Base-by-base conservation (phyloP, 495 filamentous ascomycete species). In the Bryoglossum gracile region DNA sequence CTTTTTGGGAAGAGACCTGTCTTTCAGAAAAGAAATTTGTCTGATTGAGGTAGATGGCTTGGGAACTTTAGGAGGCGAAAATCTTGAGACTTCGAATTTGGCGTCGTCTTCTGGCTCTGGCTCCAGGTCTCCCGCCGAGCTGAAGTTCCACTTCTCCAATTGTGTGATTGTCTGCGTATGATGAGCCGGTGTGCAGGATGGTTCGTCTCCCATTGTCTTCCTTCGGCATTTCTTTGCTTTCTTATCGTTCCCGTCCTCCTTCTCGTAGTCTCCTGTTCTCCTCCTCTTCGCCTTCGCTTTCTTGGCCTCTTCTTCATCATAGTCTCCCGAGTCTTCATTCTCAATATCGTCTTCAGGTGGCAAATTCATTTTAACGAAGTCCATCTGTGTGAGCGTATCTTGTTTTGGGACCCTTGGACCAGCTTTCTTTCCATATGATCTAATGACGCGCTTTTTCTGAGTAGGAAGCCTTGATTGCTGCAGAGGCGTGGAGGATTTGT, bases 361-460 rank as follows among this genome's bases (percentile, higher is more conserved):
- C 11, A 35, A 40, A 8, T 60, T 47, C 22, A 42, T 32, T 9
- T 28, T 50, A 22, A 59, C 34, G 18, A 48, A 73, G 46, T 63
- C 63, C 53, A 75, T 67, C 62, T 77, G 72, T 4, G 73, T 77
- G 54, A 77, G 51, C 4, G 73, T 77, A 25, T 67, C 61, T 56
- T 75, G 72, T 33, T 53, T 58, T 33, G 59, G 44, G 8, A 68
- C 49, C 13, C 61, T 6, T 3, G 18, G 22, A 21, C 33, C 45
- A 14, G 57, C 42, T 8, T 58, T 53, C 39, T 59, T 60, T 2
- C 68, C 65, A 57, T 74, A 75, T 0, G 62, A 72, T 45, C 54
- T 68, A 30, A 13, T 30, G 37, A 67, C 53, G 0, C 58, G 42
- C 16, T 54, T 58, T n/a, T 53, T 60, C 21, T 62, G 62, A 13